phyloP scores from a whole-genome alignment of 2,329 filamentous ascomycete genomes.

The Zopfia rhizophila region DNA sequence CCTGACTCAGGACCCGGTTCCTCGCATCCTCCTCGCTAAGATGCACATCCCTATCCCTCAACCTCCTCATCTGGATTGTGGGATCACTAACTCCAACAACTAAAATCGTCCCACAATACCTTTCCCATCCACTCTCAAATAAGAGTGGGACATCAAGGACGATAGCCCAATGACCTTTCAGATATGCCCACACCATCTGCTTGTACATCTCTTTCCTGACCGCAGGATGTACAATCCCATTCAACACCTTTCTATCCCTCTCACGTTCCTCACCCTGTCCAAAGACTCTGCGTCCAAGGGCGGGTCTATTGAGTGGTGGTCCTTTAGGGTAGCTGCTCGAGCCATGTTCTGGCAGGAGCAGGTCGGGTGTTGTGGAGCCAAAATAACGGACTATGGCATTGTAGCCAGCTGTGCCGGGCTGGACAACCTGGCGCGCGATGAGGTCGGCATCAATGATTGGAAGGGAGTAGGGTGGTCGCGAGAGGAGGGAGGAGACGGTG shows the following conservation, averaged over 20 bases:
- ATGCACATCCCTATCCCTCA: conserved; percentile 80
- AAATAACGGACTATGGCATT: conserved; percentile 84
- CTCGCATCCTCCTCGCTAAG: conserved; percentile 85
- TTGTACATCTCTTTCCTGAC: conserved; percentile 85
- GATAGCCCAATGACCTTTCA: conserved; percentile 84
- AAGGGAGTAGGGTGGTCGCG: conserved; percentile 81
- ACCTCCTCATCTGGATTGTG: conserved; percentile 80
- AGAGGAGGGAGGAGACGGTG: conserved; percentile 87
- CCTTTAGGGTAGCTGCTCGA: conserved; percentile 67
- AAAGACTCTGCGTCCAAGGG: conserved; percentile 86
- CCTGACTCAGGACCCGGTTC: conserved; percentile 87
- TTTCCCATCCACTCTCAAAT: conserved; percentile 88
- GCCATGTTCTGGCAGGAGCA: conserved; percentile 75
- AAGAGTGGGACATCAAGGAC: conserved; percentile 92
- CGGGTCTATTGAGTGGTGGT: conserved; percentile 83
- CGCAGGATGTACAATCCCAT: conserved; percentile 91
- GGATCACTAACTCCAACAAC: conserved; percentile 88
- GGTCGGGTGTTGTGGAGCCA: conserved; percentile 81
- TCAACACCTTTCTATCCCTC: conserved; percentile 79
- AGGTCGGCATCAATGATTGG: conserved; percentile 95
- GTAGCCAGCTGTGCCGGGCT: conserved; percentile 89
- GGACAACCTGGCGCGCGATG: conserved; percentile 91
- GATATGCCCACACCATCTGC: conserved; percentile 76
- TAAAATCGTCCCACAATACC: conserved; percentile 83
- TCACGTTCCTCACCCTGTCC: conserved; percentile 76